phyloP scores from a whole-genome alignment of 306 rosid genomes.

The Gastrolobium bilobum region DNA sequence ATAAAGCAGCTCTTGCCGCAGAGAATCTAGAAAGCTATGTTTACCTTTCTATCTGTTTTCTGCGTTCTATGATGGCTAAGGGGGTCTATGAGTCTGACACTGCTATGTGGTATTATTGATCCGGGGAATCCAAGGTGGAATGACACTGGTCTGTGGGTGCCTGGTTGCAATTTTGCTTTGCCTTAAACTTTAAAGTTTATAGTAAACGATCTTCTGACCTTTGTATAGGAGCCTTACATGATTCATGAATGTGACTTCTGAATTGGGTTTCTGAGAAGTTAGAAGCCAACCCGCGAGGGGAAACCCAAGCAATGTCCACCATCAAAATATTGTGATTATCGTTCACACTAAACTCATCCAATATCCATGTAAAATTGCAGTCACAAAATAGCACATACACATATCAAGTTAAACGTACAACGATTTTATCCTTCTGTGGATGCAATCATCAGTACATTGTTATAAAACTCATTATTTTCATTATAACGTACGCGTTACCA shows the following conservation, averaged over 20 bases:
- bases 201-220: constrained; percentile 30
- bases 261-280: not conserved
- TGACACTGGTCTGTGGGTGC: not conserved
- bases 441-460: not conserved
- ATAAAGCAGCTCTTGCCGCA: not conserved
- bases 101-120: constrained; percentile 22
- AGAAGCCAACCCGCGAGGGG: not conserved
- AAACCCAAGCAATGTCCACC: not conserved
- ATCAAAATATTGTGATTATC: not conserved
- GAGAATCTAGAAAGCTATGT: constrained; percentile 29
- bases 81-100: constrained; percentile 23
- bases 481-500: not conserved
- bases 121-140: constrained; percentile 44
- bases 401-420: not conserved
- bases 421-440: not conserved
- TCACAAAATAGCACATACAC: not conserved
- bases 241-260: not conserved
- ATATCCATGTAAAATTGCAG: not conserved
- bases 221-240: constrained; percentile 8
- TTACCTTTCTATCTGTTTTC: constrained; percentile 22
- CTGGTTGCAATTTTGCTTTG: constrained; percentile 33
- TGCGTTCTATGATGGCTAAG: not conserved
- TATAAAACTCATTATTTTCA: not conserved
- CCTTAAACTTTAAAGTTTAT: constrained; percentile 5
- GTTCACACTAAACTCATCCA: not conserved